Evolutionary conservation across 1,139 yeast species (phyloP), one percentile per base, ranked within the genome.

Genomic region (Blastobotrys capitulatus): DNA sequence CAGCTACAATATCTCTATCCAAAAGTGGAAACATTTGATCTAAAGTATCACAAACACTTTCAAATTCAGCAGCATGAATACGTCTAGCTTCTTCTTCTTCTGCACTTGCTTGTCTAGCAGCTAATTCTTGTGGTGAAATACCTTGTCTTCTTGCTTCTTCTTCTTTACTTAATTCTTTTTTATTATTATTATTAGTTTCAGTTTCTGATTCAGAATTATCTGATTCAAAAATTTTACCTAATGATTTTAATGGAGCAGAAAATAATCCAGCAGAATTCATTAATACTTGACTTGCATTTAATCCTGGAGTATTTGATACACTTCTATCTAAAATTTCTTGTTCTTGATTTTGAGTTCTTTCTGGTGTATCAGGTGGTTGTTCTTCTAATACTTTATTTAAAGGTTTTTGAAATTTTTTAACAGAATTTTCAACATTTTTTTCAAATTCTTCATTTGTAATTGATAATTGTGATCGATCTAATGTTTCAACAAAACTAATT

Each of bases 11-110:
- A 0, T 78, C 83, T 38, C 71, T 70, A 57, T 88, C 96, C 52
- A 88, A 69, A 35, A 72, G 72, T 1, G 96, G 95, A 66, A 89
- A 88, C 79, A 89, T 86, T 49, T 81, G 82, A 29, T 70, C 70
- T 46, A 89, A 70, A 1, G 79, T 77, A 3, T 69, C 69, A 10
- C 73, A 62, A 12, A 74, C 74, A 32, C 71, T 70, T 34, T 68
- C 67, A 44, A 68, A 70, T 53, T 78, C 80, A 49, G 67, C 61
- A 40, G 66, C 62, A 44, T 66, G 62, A 26, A 67, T 59, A 44
- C 69, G 54, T 52, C 63, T 63, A 2, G 71, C 69, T 42, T 65
- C 65, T 39, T 61, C 62, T 44, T 68, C 71, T 42, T 69, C 73
- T 2, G 69, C 67, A 20, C 73, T 68, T 8, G 64, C 66, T 49